A percentile compares a stretch with the other conserved stretches of the same genome.
Evolutionary conservation across 2,329 filamentous ascomycete genomes (phyloP).

Genomic region (Ceratocystis lukuohia): DNA sequence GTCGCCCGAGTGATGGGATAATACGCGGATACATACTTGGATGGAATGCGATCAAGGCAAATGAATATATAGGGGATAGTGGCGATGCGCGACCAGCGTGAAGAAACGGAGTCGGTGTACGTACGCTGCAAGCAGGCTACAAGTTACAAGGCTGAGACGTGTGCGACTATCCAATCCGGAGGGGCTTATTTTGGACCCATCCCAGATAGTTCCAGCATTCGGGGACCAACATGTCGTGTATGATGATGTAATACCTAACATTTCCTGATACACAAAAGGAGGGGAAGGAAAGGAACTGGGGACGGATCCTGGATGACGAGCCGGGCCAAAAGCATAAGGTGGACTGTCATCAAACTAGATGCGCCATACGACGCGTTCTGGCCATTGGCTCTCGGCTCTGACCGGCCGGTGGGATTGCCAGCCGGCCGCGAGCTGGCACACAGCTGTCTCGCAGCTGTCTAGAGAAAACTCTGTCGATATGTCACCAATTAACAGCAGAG

Average conservation of each 20-base stretch:
- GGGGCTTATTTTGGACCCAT: background rate
- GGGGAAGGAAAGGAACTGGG: too few species aligned
- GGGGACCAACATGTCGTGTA: background rate
- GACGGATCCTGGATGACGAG: too few species aligned
- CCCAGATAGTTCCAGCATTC: background rate
- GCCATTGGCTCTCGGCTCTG: background rate
- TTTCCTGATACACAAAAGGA: too few species aligned
- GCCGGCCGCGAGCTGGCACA: background rate
- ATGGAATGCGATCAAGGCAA: too few species aligned
- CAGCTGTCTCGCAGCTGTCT: background rate
- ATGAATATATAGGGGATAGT: background rate
- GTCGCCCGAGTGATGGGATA: too few species aligned
- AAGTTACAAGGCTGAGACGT: background rate
- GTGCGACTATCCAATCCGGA: background rate
- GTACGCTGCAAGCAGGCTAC: background rate
- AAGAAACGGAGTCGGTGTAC: background rate
- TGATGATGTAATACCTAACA: background rate
- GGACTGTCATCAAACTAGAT: background rate
- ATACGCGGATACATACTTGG: too few species aligned
- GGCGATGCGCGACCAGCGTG: background rate
- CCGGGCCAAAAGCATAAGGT: background rate
- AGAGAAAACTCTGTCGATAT: background rate
- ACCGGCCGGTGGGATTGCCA: background rate
- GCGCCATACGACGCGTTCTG: background rate
- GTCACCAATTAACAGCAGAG: background rate